Base-by-base conservation (phyloP, 176 grass and related monocot species). In the Triticum monococcum region DNA sequence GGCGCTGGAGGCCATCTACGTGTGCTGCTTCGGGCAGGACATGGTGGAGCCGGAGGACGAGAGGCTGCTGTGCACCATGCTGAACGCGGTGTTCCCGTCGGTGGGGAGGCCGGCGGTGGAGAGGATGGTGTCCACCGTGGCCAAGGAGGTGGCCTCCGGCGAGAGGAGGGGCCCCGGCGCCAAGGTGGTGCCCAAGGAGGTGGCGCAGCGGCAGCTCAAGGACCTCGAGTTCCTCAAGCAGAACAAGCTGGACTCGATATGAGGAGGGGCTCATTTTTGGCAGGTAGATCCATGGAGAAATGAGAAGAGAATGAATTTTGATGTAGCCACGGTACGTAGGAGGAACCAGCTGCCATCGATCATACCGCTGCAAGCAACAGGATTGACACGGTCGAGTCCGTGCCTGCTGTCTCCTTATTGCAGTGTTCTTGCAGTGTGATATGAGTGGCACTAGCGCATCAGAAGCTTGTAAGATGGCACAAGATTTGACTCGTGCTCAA, bases 11-110 rank as follows among this genome's bases (percentile, higher is more conserved):
- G 93, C 88, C n/a, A 96, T 98, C 66, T 96, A 92, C 12, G 88
- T 96, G 5, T 96, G 97, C 85, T 92, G 89, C 91, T 98, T 94
- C n/a, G 92, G 94, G n/a, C 89, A 94, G 68, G 97, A 98, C 77
- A 86, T 90, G 80, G 75, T 98, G 54, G 97, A 98, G 81, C 67
- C 86, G 4, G 90, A 91, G 72, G 93, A 96, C 83, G 88, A 45
- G 73, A 87, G 83, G 80, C 88, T 96, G 4, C 76, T 96, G 20
- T 88, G 94, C 61, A 80, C 64, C 3, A 92, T 96, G 11, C 84
- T 98, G 12, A 89, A 88, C 88, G 81, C 90, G 0, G 83, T 98
- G 63, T 98, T 98, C 77, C 94, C 97, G 1, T 90, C 97, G 22
- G 86, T 96, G 4, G 90, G 90, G 12, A 89, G 90, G 90, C 60